Evolutionary conservation across 2,329 filamentous ascomycete genomes (phyloP), one percentile per base, ranked within the genome.

Genomic region (Penicillium decumbens): DNA sequence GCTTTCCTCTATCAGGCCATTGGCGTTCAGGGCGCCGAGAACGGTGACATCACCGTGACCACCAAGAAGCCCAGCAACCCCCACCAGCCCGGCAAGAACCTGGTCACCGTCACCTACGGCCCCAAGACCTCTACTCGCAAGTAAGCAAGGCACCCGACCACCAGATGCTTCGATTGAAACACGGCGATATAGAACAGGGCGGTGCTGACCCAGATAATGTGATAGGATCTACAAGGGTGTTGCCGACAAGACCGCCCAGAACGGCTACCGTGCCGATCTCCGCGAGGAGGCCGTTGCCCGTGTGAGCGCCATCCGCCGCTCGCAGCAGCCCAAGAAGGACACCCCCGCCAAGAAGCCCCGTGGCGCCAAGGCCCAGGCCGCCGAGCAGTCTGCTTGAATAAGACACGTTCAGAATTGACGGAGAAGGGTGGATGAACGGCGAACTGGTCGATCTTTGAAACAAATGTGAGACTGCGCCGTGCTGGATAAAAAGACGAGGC

Each of bases 191-290:
- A 20, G 18, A 6, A 20, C 15, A 6, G 25, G 28, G 27, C 27
- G 10, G 20, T 39, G 32, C 39, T 51, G 29, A 58, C 32, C 32
- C 38, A n/a, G 18, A 13, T 32, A 45, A 15, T 45, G 6, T 20
- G 58, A 43, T 60, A 93, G 89, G 82, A 86, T 87, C 77, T 97
- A 91, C 85, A 88, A 87, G 79, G 81, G 81, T 66, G 83, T 97
- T 72, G 90, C 90, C 77, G 87, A 83, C 79, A 79, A 80, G 72
- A 83, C 85, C 65, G 87, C 89, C 74, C 90, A 89, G 83, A 81
- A 81, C 72, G 82, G 85, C 70, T 98, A 97, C 86, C 88, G 88
- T 65, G 67, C 80, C 66, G 88, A 92, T 72, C 80, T 91, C 75
- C 86, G 86, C 64, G 76, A 81, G 68, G 79, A 80, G 67, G 91